These are phyloP conservation scores for Dothideomycetes sp. DNA, from an alignment of 2,329 filamentous ascomycete species.

Conservation along the genomic window DNA sequence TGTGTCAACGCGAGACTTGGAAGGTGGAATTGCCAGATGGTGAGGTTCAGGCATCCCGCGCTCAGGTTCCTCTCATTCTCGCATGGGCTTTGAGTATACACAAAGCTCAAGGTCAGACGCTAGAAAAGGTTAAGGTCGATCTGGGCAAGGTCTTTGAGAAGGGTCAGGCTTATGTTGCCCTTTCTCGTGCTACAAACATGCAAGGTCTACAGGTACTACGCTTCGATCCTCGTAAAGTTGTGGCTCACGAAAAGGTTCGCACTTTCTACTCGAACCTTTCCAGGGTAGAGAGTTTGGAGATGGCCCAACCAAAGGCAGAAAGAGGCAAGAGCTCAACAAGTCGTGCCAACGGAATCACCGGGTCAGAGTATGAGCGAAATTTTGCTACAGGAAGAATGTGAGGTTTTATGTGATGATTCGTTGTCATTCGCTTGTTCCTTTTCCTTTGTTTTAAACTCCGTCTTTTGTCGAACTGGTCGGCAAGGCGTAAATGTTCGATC, in stretches of 20 bases:
- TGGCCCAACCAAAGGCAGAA: constrained; percentile 23
- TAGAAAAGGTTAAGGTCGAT: constrained; percentile 91
- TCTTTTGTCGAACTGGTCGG: constrained; percentile 8
- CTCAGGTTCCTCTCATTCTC: constrained; percentile 70
- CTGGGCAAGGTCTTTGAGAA: constrained; percentile 90
- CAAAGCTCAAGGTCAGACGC: constrained; percentile 91
- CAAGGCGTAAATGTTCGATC: constrained; percentile 10
- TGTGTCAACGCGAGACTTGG: constrained; percentile 85
- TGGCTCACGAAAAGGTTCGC: constrained; percentile 82
- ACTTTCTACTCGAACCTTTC: constrained; percentile 78
- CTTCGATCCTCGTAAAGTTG: constrained; percentile 84
- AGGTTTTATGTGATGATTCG: neutral
- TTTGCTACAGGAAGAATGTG: constrained; percentile 9
- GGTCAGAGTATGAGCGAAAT: constrained; percentile 24
- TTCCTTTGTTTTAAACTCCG: constrained; percentile 9
- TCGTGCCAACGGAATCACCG: constrained; percentile 21
- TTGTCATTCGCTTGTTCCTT: constrained; percentile 1
- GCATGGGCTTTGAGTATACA: constrained; percentile 97
- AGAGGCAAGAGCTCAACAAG: constrained; percentile 23
- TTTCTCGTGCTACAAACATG: constrained; percentile 85
- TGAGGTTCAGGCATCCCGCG: constrained; percentile 80
- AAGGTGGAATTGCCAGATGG: constrained; percentile 95
- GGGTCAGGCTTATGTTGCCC: constrained; percentile 91
- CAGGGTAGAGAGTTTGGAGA: constrained; percentile 49
- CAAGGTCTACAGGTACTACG: constrained; percentile 76